Base-by-base conservation (phyloP, 306 rosid genomes). In the Sechiopsis laciniata region DNA sequence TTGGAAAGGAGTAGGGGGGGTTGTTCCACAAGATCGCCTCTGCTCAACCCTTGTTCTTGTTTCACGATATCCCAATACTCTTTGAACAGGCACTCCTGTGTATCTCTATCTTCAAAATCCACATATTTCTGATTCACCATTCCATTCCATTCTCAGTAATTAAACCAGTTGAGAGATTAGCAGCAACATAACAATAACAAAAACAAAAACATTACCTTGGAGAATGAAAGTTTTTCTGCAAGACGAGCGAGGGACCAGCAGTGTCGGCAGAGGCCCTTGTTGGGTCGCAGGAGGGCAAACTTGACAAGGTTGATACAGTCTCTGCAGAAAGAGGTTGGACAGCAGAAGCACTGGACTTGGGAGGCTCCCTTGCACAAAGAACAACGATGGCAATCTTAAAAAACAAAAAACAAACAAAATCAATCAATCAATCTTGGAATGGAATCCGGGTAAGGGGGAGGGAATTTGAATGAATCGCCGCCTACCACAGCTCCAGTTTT, bases 31-130 rank as follows among this genome's bases (percentile, higher is more conserved):
- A 67, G 37, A 67, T 20, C 55, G 37, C 2, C 19, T 13, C n/a
- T 55, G 8, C 40, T 61, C 11, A 64, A 10, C 16, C 88, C 85
- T 84, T 92, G 96, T 22, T 82, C 66, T 54, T 14, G 74, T 83
- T 87, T 87, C 29, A 90, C 54, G 53, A 85, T 81, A 8, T 84
- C 93, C 96, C 96, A 90, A 70, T 87, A 92, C 77, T 84, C 90
- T 84, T 88, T 90, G 84, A 92, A 90, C 8, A 90, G 82, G 75
- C 85, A 74, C 81, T 92, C 96, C 10, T 77, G 76, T 19, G 96
- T 83, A 56, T 87, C 87, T 59, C 74, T 80, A 21, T 88, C 92
- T 71, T 65, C 53, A 55, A 90, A 82, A 64, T 64, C 84, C 76
- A 90, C 72, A 52, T 59, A 71, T 26, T 74, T 86, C 96, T 92